phyloP scores from a whole-genome alignment of 2,329 filamentous ascomycete genomes.

The Colletotrichum destructivum region DNA sequence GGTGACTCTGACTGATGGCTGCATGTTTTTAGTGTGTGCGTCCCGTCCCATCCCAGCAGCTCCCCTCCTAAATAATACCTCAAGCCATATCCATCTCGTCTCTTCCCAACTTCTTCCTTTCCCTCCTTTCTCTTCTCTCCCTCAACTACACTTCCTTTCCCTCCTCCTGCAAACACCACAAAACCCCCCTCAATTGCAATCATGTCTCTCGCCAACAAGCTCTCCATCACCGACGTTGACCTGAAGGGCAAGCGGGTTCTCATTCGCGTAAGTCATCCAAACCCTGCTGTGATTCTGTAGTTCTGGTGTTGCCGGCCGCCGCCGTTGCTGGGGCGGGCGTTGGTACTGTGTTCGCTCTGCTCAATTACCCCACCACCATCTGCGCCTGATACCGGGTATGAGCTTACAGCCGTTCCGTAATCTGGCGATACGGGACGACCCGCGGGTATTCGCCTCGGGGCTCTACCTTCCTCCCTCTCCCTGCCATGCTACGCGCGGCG shows the following conservation, averaged over 20 bases:
- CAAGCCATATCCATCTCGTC: constrained; percentile 27
- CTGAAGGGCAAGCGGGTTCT: constrained; percentile 98
- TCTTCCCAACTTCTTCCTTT: constrained; percentile 26
- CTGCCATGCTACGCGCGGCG: constrained; percentile 8
- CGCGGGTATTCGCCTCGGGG: constrained; percentile 32
- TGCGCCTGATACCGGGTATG: constrained; percentile 32
- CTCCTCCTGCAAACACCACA: constrained; percentile 31
- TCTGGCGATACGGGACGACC: constrained; percentile 39
- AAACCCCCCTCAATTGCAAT: constrained; percentile 51
- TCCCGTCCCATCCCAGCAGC: constrained; percentile 37
- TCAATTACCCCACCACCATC: constrained; percentile 33
- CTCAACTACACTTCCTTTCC: constrained; percentile 42
- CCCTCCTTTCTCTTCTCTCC: constrained; percentile 43
- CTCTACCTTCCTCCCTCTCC: background rate
- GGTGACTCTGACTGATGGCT: constrained; percentile 26
- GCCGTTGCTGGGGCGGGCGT: background rate
- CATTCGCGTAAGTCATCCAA: constrained; percentile 82
- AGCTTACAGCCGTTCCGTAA: constrained; percentile 37
- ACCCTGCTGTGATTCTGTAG: constrained; percentile 7
- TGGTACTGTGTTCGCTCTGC: constrained; percentile 8
- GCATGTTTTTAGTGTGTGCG: constrained; percentile 30
- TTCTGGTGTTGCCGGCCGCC: constrained; percentile 8
- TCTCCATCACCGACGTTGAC: constrained; percentile 95
- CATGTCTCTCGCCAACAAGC: constrained; percentile 99
- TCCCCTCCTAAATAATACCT: constrained; percentile 43